Base-by-base conservation (phyloP, 2,329 filamentous ascomycete genomes). In the Fusarium buxicola region DNA sequence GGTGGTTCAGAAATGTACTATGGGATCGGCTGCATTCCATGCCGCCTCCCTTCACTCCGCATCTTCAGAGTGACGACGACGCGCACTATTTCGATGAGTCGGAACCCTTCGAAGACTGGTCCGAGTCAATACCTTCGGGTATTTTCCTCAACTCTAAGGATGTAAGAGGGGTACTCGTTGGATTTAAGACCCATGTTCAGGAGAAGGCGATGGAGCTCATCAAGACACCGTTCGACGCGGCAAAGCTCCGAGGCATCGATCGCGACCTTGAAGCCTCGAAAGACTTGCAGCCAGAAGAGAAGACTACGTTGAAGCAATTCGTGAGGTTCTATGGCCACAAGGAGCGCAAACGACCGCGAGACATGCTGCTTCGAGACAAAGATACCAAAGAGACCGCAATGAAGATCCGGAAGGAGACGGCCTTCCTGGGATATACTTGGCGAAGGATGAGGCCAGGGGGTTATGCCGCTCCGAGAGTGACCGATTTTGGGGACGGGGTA, bases 61-160 rank as follows among this genome's bases (percentile, higher is more conserved):
- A 87, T 9, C 88, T 97, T 21, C 81, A 81, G 34, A 80, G 81
- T 27, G 80, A 83, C 63, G 89, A 91, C 47, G 91, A 94, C 72
- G 95, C 93, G 1, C 92, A 90, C 69, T 98, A 97, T 73, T 98
- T 98, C 72, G 92, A 97, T 56, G 89, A 93, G 45, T 91, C 92
- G 63, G 87, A 91, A 35, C 82, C 89, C 25, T 86, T 94, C 47
- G 87, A 85, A 30, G 88, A 90, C 68, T 81, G 83, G 81, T 81
- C 84, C 3, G 81, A 82, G 25, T 85, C 83, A 7, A 74, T 78
- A 3, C 73, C 76, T 1, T 77, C 77, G 2, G 71, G 70, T 34
- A 68, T 60, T 8, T 61, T 70, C 15, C 68, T 69, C 36, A 70
- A 66, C 15, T 69, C 70, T 3, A 72, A 73, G 12, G 75, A 77